Evolutionary conservation across 305 asterid genomes (phyloP).

Genomic region (Nicotiana rustica): DNA sequence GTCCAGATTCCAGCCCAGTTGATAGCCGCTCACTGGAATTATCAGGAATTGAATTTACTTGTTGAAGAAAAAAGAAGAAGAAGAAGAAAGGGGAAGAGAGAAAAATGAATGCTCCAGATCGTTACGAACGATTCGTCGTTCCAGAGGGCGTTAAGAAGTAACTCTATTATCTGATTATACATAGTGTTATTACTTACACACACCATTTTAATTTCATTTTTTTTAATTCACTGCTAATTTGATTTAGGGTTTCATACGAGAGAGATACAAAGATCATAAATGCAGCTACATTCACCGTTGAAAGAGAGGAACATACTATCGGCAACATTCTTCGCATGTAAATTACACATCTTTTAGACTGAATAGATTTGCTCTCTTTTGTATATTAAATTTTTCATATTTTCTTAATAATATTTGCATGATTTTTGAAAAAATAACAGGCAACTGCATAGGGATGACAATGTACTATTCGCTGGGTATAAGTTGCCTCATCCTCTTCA

Average conservation of each 20-base stretch:
- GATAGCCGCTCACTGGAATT: background rate
- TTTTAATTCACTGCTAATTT: conserved; percentile 20
- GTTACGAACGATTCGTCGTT: conserved; percentile 92
- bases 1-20: background rate
- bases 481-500: conserved; percentile 97
- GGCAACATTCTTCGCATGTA: conserved; percentile 95
- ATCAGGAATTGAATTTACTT: background rate
- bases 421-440: conserved; percentile 45
- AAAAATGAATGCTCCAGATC: conserved; percentile 91
- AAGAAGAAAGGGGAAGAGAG: background rate
- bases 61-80: background rate
- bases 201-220: background rate
- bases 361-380: background rate
- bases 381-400: conserved; percentile 26
- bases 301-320: conserved; percentile 93
- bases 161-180: background rate
- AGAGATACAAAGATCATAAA: conserved; percentile 94
- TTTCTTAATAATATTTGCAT: background rate
- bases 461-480: conserved; percentile 92
- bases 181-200: background rate
- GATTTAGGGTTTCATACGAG: conserved; percentile 83
- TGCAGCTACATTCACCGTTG: conserved; percentile 87
- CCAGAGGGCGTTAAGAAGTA: conserved; percentile 94
- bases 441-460: conserved; percentile 90
- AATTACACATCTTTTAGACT: background rate